These are phyloP conservation scores for Vitellaria paradoxa DNA, from an alignment of 179 eudicot genomes.

Conservation along the genomic window DNA sequence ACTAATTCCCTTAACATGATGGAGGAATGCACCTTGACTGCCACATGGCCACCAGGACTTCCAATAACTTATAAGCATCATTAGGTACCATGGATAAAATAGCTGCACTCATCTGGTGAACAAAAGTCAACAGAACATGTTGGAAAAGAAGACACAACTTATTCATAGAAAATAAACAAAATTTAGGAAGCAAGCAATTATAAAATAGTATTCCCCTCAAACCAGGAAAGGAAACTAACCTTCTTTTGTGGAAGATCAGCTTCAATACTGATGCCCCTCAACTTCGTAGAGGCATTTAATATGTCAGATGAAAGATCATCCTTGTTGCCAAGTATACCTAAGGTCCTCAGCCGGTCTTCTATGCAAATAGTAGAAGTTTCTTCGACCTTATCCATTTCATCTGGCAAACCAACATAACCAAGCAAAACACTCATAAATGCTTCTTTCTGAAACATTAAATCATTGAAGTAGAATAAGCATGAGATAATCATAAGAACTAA, in stretches of 20 bases:
- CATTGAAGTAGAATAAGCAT: background rate
- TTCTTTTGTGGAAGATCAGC: constrained; percentile 54
- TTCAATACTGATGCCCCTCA: constrained; percentile 61
- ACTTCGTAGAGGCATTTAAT: constrained; percentile 28
- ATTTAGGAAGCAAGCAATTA: constrained; percentile 8
- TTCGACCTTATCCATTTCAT: constrained; percentile 30
- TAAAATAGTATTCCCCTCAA: background rate
- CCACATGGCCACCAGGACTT: constrained; percentile 63
- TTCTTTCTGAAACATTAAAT: background rate
- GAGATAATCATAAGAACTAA: background rate
- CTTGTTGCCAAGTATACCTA: constrained; percentile 51
- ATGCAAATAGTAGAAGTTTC: constrained; percentile 45
- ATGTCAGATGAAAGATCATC: constrained; percentile 35
- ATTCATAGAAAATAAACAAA: background rate
- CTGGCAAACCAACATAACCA: constrained; percentile 20
- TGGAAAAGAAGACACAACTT: background rate
- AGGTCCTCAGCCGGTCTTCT: constrained; percentile 70
- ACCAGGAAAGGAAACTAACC: constrained; percentile 37
- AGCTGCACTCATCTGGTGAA: constrained; percentile 63
- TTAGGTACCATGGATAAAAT: constrained; percentile 51
- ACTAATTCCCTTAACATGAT: background rate
- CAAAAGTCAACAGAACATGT: constrained; percentile 12
- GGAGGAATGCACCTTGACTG: constrained; percentile 57
- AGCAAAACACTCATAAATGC: background rate
- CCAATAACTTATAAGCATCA: constrained; percentile 58